A percentile compares a stretch with the other conserved stretches of the same genome.
phyloP scores from a whole-genome alignment of 2,329 filamentous ascomycete species.

The Trichoderma atrobrunneum region DNA sequence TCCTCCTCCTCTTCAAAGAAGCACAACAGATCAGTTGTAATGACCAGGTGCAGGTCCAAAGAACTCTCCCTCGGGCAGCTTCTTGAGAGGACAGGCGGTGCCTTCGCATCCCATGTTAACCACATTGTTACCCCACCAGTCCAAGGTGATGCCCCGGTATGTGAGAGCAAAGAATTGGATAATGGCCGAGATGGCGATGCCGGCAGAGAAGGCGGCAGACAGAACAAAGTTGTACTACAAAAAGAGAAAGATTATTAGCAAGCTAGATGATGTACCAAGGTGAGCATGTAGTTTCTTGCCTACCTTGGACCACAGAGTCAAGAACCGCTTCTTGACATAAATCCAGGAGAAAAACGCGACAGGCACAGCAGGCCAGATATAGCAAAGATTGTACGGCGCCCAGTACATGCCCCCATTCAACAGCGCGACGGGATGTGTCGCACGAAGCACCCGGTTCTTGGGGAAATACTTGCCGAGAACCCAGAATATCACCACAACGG shows the following conservation, averaged over 20 bases:
- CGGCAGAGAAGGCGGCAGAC: conserved; percentile 41
- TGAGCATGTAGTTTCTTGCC: neutral
- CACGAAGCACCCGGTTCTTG: conserved; percentile 33
- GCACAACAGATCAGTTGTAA: neutral
- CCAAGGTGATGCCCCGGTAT: conserved; percentile 29
- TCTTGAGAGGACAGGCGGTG: conserved; percentile 21
- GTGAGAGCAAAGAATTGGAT: conserved; percentile 45
- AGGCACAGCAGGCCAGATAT: conserved; percentile 46
- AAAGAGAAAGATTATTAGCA: neutral
- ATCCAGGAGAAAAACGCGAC: conserved; percentile 49
- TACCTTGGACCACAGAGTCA: conserved; percentile 48
- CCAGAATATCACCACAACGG: conserved; percentile 37
- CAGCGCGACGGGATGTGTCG: conserved; percentile 43
- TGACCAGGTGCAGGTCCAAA: conserved; percentile 26
- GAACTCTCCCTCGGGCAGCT: conserved; percentile 27
- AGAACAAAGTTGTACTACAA: conserved; percentile 47
- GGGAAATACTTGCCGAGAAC: conserved; percentile 35
- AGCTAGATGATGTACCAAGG: neutral
- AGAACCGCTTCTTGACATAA: conserved; percentile 44
- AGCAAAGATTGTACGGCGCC: conserved; percentile 46
- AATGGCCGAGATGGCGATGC: conserved; percentile 41
- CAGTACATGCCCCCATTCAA: conserved; percentile 40
- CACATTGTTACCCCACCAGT: conserved; percentile 45
- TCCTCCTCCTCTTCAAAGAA: neutral
- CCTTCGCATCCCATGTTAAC: conserved; percentile 25